Evolutionary conservation across 257 asterid species (phyloP).

Genomic region (Nicotiana otophora): DNA sequence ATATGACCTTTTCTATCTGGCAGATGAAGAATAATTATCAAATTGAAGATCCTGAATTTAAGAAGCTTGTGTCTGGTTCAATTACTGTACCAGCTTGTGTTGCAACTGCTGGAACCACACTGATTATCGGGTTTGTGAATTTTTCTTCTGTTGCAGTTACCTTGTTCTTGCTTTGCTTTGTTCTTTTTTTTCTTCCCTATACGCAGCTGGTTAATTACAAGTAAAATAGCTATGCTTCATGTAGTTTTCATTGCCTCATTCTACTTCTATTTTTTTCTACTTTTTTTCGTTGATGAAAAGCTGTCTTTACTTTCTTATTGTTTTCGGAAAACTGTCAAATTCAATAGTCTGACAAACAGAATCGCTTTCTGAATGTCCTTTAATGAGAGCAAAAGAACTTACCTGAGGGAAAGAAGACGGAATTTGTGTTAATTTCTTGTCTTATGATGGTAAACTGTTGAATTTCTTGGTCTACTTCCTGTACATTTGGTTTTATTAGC

Average conservation of each 20-base stretch:
- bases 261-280: background rate
- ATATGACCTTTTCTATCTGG: constrained; percentile 16
- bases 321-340: background rate
- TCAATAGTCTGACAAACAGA: background rate
- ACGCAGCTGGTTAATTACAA: background rate
- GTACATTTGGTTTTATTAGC: background rate
- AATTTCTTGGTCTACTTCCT: background rate
- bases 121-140: constrained; percentile 64
- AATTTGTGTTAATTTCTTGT: background rate
- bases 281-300: background rate
- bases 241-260: background rate
- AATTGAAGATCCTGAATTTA: constrained; percentile 55
- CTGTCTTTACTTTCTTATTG: background rate
- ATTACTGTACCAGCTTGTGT: constrained; percentile 74
- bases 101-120: constrained; percentile 93
- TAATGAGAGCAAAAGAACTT: background rate
- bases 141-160: background rate
- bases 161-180: background rate
- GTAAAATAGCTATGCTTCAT: background rate
- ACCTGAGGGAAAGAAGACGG: background rate
- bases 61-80: constrained; percentile 54
- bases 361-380: background rate
- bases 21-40: constrained; percentile 61
- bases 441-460: background rate
- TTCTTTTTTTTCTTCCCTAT: background rate